Percentiles rank a stretch among this genome's conserved stretches.
Evolutionary conservation across 2,329 filamentous ascomycete genomes (phyloP).

Genomic region (Trichophyton mentagrophytes): DNA sequence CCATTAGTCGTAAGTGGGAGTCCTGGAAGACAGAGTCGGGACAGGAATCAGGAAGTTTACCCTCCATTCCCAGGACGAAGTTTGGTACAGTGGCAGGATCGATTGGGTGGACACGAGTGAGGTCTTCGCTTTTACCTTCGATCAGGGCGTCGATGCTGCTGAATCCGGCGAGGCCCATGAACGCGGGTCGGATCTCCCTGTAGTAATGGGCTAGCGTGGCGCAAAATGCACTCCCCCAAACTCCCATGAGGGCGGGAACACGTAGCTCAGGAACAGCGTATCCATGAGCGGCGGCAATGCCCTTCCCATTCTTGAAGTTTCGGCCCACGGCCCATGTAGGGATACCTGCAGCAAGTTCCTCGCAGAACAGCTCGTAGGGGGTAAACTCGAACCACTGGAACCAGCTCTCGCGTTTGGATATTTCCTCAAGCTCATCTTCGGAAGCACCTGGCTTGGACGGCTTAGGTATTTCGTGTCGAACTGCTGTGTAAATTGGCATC

Average conservation of each 20-base stretch:
- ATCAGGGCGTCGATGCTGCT: conserved; percentile 68
- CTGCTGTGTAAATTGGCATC: conserved; percentile 87
- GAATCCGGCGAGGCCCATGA: conserved; percentile 64
- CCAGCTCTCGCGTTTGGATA: conserved; percentile 57
- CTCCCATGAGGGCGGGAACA: conserved; percentile 71
- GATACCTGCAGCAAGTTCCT: conserved; percentile 82
- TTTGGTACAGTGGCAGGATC: conserved; percentile 86
- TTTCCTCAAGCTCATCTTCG: conserved; percentile 31
- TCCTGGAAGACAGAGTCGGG: conserved; percentile 61
- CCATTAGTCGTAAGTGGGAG: conserved; percentile 74
- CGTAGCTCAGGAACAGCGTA: conserved; percentile 70
- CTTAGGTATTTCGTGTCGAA: conserved; percentile 81
- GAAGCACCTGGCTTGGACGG: conserved; percentile 37
- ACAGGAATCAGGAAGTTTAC: conserved; percentile 59
- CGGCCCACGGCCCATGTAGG: conserved; percentile 88
- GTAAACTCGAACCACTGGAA: conserved; percentile 98
- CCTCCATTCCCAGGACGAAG: conserved; percentile 69
- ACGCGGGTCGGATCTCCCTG: conserved; percentile 73
- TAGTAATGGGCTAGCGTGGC: conserved; percentile 95
- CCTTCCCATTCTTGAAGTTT: conserved; percentile 62
- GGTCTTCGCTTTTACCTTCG: conserved; percentile 65
- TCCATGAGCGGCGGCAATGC: conserved; percentile 50
- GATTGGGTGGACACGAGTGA: conserved; percentile 88
- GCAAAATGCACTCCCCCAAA: conserved; percentile 96
- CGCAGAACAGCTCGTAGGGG: conserved; percentile 89